A percentile compares a stretch with the other conserved stretches of the same genome.
Conservation (phyloP, 2,329 filamentous ascomycete genomes). For the Pleomassaria siparia region DNA sequence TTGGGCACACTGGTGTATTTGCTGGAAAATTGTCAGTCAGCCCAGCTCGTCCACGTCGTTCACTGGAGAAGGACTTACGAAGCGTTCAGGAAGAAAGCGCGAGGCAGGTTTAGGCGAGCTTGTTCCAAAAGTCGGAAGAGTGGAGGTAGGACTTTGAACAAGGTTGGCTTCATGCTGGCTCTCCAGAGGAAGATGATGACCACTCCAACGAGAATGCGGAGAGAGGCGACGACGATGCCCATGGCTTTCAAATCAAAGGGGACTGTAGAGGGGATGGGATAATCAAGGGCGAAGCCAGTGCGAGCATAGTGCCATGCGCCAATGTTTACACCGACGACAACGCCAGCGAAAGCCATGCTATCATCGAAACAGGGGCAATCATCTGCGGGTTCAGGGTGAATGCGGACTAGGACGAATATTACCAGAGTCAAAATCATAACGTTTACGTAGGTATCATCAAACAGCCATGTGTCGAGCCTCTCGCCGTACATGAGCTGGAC, state of each 20-base stretch:
- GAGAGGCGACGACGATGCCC: conserved; percentile 63
- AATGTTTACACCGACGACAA: conserved; percentile 80
- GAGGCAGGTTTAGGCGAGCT: conserved; percentile 75
- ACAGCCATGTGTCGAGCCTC: conserved; percentile 70
- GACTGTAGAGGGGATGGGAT: conserved; percentile 60
- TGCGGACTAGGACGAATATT: conserved; percentile 75
- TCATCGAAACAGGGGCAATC: conserved; percentile 98
- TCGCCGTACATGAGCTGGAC: conserved; percentile 58
- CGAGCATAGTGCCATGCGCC: conserved; percentile 81
- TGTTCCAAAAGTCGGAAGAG: conserved; percentile 84
- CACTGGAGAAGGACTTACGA: too few relatives aligned
- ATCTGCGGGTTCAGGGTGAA: conserved; percentile 94
- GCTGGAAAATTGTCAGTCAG: conserved; percentile 22
- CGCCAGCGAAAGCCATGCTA: conserved; percentile 88
- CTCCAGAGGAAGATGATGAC: conserved; percentile 86
- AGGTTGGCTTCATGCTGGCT: conserved; percentile 79
- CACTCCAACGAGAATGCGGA: conserved; percentile 77
- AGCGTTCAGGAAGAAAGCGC: conserved; percentile 87
- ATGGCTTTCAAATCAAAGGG: conserved; percentile 68
- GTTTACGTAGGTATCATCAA: conserved; percentile 55
- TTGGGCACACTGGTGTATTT: conserved; percentile 84
- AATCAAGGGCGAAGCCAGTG: conserved; percentile 55
- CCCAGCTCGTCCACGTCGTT: neutral
- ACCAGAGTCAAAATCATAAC: conserved; percentile 65
- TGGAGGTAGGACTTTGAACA: conserved; percentile 78